Percentiles rank a stretch among this genome's conserved stretches.
phyloP scores from a whole-genome alignment of 257 asterid species.

The Paulownia fortunei region DNA sequence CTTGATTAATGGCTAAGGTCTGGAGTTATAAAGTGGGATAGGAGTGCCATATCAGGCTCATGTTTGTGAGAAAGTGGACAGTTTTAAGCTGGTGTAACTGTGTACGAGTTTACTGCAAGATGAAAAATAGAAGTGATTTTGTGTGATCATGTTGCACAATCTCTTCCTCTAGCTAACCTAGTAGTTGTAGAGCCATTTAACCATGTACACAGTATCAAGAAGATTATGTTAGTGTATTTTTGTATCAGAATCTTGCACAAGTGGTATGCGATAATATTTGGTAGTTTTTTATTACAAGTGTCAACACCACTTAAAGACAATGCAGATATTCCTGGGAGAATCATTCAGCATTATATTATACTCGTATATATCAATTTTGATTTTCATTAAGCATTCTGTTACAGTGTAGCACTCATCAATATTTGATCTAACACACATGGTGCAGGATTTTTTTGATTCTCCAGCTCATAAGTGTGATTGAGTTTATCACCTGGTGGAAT shows the following conservation, averaged over 20 bases:
- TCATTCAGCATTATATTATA: background rate
- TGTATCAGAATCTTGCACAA: background rate
- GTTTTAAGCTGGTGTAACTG: no score
- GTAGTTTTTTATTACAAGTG: no score
- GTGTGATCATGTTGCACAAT: no score
- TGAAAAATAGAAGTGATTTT: no score
- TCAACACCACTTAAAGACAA: background rate
- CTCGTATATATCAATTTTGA: background rate
- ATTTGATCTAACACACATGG: slow-evolving; percentile 16
- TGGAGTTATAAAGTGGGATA: no score
- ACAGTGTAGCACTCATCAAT: background rate
- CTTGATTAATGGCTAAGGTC: no score
- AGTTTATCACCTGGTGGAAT: slow-evolving; percentile 95
- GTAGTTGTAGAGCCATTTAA: background rate
- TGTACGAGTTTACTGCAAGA: no score
- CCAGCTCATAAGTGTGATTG: slow-evolving; percentile 88
- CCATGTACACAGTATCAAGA: no score
- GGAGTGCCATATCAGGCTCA: no score
- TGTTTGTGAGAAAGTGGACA: no score
- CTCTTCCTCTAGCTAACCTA: background rate
- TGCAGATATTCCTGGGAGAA: background rate
- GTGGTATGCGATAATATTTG: no score
- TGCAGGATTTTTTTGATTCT: slow-evolving; percentile 80
- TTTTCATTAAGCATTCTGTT: background rate
- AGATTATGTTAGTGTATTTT: background rate